Evolutionary conservation across 192 early-diverging fungal genomes (phyloP).

Genomic region (Coemansia furcata): DNA sequence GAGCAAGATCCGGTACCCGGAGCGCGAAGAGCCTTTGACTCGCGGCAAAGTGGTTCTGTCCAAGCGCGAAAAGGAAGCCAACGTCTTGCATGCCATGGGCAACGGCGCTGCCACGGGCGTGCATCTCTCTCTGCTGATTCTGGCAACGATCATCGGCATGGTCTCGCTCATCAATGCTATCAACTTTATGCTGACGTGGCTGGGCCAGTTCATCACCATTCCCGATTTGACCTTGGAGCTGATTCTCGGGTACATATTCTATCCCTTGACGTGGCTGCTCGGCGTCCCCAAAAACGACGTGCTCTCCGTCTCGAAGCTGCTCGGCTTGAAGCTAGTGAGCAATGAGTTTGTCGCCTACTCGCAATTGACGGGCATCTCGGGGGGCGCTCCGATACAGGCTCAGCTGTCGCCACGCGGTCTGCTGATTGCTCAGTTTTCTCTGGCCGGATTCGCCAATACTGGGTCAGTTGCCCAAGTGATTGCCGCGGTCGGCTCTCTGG

Average conservation of each 20-base stretch:
- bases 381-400: slow-evolving; percentile 21
- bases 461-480: slow-evolving; percentile 83
- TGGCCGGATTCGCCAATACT: slow-evolving; percentile 86
- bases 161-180: slow-evolving; percentile 66
- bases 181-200: slow-evolving; percentile 70
- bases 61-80: slow-evolving; percentile 63
- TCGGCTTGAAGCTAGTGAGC: slow-evolving; percentile 72
- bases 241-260: slow-evolving; percentile 73
- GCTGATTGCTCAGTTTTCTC: slow-evolving; percentile 66
- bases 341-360: slow-evolving; percentile 87
- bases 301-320: slow-evolving; percentile 60
- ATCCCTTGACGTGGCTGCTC: slow-evolving; percentile 67
- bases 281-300: slow-evolving; percentile 59
- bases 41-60: slow-evolving; percentile 59
- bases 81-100: slow-evolving; percentile 76
- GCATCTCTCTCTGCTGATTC: slow-evolving; percentile 70
- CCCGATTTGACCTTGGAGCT: slow-evolving; percentile 59
- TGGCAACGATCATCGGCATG: slow-evolving; percentile 72
- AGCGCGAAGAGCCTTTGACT: slow-evolving; percentile 71
- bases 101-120: slow-evolving; percentile 83
- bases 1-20: slow-evolving; percentile 82
- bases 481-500: slow-evolving; percentile 71
- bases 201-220: slow-evolving; percentile 63
- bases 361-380: slow-evolving; percentile 21
- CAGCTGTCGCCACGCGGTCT: slow-evolving; percentile 49